Evolutionary conservation across 345 rosid species (phyloP).

Genomic region (Geranium brycei): DNA sequence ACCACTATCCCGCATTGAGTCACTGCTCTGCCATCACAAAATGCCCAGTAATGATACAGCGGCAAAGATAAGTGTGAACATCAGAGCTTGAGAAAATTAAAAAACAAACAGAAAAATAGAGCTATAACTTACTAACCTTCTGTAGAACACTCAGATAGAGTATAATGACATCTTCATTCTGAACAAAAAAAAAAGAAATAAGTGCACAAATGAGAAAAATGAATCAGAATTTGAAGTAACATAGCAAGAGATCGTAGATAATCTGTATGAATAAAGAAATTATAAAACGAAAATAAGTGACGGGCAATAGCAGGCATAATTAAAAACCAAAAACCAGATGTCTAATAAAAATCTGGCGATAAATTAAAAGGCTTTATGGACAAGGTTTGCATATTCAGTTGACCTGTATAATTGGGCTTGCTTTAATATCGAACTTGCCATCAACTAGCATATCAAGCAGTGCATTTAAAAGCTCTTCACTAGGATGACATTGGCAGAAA

Average conservation of each 20-base stretch:
- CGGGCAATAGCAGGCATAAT: background rate
- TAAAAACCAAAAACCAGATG: background rate
- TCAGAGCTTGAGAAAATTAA: background rate
- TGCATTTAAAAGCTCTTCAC: conserved; percentile 64
- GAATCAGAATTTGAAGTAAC: background rate
- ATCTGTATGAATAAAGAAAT: background rate
- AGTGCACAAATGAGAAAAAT: conserved; percentile 15
- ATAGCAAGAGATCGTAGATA: background rate
- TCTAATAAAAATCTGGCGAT: too few relatives aligned
- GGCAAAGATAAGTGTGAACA: background rate
- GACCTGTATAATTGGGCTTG: conserved; percentile 64
- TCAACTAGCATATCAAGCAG: conserved; percentile 98
- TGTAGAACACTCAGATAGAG: conserved; percentile 78
- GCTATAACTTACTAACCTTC: conserved; percentile 52
- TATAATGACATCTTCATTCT: conserved; percentile 94
- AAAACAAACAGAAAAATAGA: conserved; percentile 11
- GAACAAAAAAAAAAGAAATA: conserved; percentile 20
- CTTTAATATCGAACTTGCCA: conserved; percentile 65
- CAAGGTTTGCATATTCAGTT: conserved; percentile 7
- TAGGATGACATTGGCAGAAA: conserved; percentile 68
- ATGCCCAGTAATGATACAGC: conserved; percentile 6
- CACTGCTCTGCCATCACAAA: conserved; percentile 98
- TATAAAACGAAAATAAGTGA: background rate
- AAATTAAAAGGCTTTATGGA: background rate
- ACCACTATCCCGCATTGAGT: conserved; percentile 69